A percentile compares a stretch with the other conserved stretches of the same genome.
Conservation (phyloP, 805 yeast species). For the Torulaspora quercuum region DNA sequence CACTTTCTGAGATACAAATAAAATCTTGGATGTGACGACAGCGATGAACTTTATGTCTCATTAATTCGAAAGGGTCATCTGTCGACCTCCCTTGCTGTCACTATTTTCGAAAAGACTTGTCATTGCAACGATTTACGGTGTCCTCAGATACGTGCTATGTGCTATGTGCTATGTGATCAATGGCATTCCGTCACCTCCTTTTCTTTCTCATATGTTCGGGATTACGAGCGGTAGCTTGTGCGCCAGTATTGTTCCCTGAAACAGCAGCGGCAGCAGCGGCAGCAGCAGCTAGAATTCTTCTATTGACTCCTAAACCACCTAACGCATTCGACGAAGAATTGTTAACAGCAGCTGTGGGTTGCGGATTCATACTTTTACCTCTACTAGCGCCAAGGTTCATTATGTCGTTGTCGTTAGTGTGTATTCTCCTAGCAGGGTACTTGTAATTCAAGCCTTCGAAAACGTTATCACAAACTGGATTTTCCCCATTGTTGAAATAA, state of each 20-base stretch:
- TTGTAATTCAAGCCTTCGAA: conserved; percentile 70
- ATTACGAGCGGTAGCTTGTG: conserved; percentile 19
- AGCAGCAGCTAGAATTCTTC: conserved; percentile 39
- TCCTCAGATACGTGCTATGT: no score
- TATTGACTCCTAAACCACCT: conserved; percentile 37
- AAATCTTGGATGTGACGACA: no score
- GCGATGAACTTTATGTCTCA: no score
- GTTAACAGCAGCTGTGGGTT: conserved; percentile 20
- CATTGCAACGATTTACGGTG: no score
- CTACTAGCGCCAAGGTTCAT: conserved; percentile 31
- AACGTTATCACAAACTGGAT: conserved; percentile 70
- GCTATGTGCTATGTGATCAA: background rate
- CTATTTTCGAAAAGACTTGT: no score
- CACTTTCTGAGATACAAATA: no score
- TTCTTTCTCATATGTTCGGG: conserved; percentile 32
- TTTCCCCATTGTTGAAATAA: conserved; percentile 60
- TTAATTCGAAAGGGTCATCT: no score
- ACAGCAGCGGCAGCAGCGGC: conserved; percentile 40
- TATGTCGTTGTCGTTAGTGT: conserved; percentile 83
- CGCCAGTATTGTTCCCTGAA: conserved; percentile 24
- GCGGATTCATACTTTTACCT: conserved; percentile 21
- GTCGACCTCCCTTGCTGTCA: no score
- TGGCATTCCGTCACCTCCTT: conserved; percentile 20
- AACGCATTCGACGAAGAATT: conserved; percentile 28
- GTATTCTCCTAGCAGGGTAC: conserved; percentile 84